Evolutionary conservation across 495 filamentous ascomycete genomes (phyloP), one percentile per base, ranked within the genome.

Genomic region (Talaromyces borbonicus): DNA sequence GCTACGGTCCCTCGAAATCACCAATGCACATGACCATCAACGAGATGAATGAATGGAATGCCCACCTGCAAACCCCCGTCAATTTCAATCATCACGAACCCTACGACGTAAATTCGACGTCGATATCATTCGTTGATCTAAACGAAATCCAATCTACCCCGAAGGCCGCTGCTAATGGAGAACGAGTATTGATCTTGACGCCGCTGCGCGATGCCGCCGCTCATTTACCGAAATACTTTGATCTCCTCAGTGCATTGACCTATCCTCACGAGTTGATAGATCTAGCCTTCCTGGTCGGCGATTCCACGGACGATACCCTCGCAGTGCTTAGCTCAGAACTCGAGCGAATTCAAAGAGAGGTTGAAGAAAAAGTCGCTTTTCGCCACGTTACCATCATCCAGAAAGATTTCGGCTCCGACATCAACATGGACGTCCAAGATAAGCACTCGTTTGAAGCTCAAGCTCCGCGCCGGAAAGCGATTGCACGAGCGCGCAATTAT

Each of bases 261-360:
- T 98, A 98, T 63, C 93, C 92, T 32, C 92, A 98, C 69, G 70
- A 94, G 35, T 77, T 97, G 19, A 97, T 97, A 57, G 92, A 98
- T 59, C 76, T 98, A 40, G 92, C 76, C 26, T 98, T 98, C 69
- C 79, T 98, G 8, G 89, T 98, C 41, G 81, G 89, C 47, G 93
- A 98, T 62, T 85, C 81, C 32, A 80, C 72, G 36, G 92, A 98
- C 57, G 90, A 96, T 48, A 98, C 92, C 2, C 65, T 92, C 42
- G 87, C 85, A 8, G 73, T 83, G 6, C 72, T 98, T 26, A 73
- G 81, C 5, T 71, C 77, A 45, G 93, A 98, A 64, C 69, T 97
- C 49, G 79, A 93, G 35, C 83, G 93, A 23, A 80, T 96, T 48
- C 92, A 98, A 66, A 83, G 82, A 54, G 75, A 81, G 51, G 77